Evolutionary conservation across 768 basidiomycete genomes (phyloP), one percentile per base, ranked within the genome.

Genomic region (Leccinum boreale): DNA sequence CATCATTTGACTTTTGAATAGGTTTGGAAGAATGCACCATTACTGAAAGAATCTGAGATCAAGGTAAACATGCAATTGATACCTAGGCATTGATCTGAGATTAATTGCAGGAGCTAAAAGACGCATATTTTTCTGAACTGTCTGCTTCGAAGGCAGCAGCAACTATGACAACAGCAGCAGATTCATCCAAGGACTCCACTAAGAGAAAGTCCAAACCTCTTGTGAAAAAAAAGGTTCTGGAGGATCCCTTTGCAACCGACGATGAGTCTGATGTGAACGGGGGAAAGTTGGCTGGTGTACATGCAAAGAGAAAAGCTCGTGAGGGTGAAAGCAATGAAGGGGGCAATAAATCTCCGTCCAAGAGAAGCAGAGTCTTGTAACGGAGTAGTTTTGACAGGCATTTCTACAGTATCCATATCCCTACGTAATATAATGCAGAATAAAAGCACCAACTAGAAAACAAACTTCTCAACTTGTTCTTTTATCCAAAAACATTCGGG

Each of bases 21-120:
- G 89, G 75, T 84, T 29, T 90, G 89, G 87, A 89, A 86, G 73
- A 85, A 82, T 63, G 73, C 77, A 8, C 76, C 79, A 26, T 68
- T 90, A 19, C 64, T 90, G 56, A 75, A 77, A 19, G 86, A 87
- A 17, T 66, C 79, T 46, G 85, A 89, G 67, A 80, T 81, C 59
- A 86, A 88, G 76, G 89, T 83, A 60, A 46, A 63, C 56, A n/a
- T 58, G 9, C 17, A n/a, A 39, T 47, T 24, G 6, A 24, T 29
- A 9, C 7, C 4, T 26, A 12, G 50, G 29, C 21, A 44, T 51
- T 24, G 2, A 29, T 2, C 29, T 63, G 19, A 31, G 23, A 53
- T 56, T 28, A 26, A 17, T 51, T 24, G 1, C 47, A 90, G 88
- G 80, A 77, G 50, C 73, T 90, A 39, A 87, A 81, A 70, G 84